A percentile compares a stretch with the other conserved stretches of the same genome.
phyloP scores from a whole-genome alignment of 2,329 filamentous ascomycete genomes.

The Corinectria fuckeliana region DNA sequence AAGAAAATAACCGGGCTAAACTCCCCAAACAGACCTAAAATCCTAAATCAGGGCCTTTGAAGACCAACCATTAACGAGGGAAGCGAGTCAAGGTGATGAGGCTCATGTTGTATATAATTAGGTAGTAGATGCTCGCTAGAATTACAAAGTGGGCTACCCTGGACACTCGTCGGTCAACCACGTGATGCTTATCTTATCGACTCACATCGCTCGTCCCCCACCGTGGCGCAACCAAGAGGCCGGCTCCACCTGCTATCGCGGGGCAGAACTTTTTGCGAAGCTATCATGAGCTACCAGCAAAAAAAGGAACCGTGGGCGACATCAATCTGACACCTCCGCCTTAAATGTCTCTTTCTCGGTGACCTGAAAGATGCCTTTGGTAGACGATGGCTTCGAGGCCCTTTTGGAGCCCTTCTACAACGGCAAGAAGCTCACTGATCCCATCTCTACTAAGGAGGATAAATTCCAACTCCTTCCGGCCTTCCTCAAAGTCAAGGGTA shows the following conservation, averaged over 20 bases:
- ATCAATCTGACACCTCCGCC: constrained; percentile 19
- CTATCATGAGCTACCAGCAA: constrained; percentile 35
- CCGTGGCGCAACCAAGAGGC: constrained; percentile 32
- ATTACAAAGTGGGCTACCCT: too few relatives aligned
- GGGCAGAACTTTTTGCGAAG: constrained; percentile 44
- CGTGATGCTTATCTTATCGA: constrained; percentile 30
- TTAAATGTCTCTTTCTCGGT: constrained; percentile 43
- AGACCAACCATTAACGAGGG: too few relatives aligned
- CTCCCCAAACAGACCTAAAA: too few relatives aligned
- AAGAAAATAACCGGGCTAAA: too few relatives aligned
- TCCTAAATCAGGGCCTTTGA: too few relatives aligned
- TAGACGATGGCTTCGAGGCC: constrained; percentile 70
- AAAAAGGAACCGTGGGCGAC: constrained; percentile 31
- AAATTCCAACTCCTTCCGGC: constrained; percentile 97
- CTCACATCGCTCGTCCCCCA: constrained; percentile 35
- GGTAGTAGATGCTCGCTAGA: too few relatives aligned
- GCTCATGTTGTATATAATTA: too few relatives aligned
- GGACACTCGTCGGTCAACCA: constrained; percentile 3
- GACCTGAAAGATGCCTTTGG: constrained; percentile 55
- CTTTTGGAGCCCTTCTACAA: constrained; percentile 72
- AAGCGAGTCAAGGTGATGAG: too few relatives aligned
- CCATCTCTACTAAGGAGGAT: constrained; percentile 73
- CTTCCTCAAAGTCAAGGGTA: constrained; percentile 95
- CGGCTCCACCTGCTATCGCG: constrained; percentile 39
- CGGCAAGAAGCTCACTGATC: constrained; percentile 70